Evolutionary conservation across 2,329 filamentous ascomycete species (phyloP).

Genomic region (Rutstroemia sydowiana): DNA sequence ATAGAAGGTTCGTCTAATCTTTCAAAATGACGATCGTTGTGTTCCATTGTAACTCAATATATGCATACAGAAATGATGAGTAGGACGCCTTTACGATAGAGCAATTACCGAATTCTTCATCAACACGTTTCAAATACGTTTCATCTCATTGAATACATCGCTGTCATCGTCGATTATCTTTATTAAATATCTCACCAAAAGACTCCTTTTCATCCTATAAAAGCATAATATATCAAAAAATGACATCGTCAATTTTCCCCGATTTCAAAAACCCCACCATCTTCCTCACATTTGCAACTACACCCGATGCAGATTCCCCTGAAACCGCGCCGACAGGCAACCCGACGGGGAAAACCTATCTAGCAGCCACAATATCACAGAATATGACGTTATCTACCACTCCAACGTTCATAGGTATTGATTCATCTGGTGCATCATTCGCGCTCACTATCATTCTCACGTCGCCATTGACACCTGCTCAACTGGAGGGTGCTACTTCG

Average conservation of each 20-base stretch:
- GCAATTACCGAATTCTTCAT: neutral
- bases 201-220: neutral
- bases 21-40: neutral
- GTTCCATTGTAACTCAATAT: neutral
- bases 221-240: neutral
- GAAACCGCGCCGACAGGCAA: neutral
- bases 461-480: conserved; percentile 9
- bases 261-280: conserved; percentile 14
- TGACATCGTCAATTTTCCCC: conserved; percentile 13
- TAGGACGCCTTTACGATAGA: neutral
- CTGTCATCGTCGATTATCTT: neutral
- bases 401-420: conserved; percentile 26
- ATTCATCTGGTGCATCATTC: conserved; percentile 16
- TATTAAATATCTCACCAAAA: neutral
- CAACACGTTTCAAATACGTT: neutral
- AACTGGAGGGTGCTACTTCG: conserved; percentile 7
- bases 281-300: conserved; percentile 19
- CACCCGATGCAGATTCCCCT: neutral
- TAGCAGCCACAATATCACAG: conserved; percentile 23
- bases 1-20: neutral
- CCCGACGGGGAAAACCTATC: conserved; percentile 8
- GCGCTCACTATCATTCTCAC: conserved; percentile 19
- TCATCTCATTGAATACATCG: neutral
- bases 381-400: conserved; percentile 26
- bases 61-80: neutral